Evolutionary conservation across 2,329 filamentous ascomycete genomes (phyloP).

Genomic region (Hyphodiscus sp.): DNA sequence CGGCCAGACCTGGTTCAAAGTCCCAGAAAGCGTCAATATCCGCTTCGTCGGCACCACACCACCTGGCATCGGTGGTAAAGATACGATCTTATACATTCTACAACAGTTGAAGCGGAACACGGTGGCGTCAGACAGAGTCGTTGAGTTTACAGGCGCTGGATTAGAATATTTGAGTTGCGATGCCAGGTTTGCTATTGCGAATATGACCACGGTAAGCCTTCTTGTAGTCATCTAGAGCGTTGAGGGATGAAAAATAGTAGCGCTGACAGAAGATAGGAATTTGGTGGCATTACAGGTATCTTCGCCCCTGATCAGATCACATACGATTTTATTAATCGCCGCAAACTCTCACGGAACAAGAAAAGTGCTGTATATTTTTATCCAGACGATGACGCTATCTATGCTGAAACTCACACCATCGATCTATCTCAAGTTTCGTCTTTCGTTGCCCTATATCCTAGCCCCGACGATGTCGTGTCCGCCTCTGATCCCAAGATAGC

Average conservation of each 20-base stretch:
- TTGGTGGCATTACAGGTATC: slow-evolving; percentile 38
- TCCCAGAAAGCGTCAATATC: slow-evolving; percentile 38
- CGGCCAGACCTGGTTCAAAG: slow-evolving; percentile 41
- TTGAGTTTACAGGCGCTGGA: slow-evolving; percentile 40
- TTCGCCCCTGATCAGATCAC: slow-evolving; percentile 36
- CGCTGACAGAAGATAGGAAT: slow-evolving; percentile 21
- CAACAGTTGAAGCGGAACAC: slow-evolving; percentile 39
- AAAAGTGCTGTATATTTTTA: slow-evolving; percentile 32
- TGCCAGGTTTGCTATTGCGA: slow-evolving; percentile 40
- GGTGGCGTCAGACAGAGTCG: slow-evolving; percentile 37
- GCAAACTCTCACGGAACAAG: slow-evolving; percentile 31
- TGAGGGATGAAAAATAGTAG: too few relatives aligned
- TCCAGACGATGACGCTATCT: slow-evolving; percentile 34
- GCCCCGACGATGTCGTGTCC: slow-evolving; percentile 38
- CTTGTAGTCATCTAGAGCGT: too few relatives aligned
- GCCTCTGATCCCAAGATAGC: slow-evolving; percentile 27
- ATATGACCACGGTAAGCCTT: slow-evolving; percentile 36
- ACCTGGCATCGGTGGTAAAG: slow-evolving; percentile 38
- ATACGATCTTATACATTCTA: slow-evolving; percentile 40
- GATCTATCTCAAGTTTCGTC: slow-evolving; percentile 34
- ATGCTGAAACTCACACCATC: slow-evolving; percentile 33
- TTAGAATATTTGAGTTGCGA: slow-evolving; percentile 34
- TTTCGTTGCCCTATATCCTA: slow-evolving; percentile 36
- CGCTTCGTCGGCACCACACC: slow-evolving; percentile 32
- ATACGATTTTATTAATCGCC: slow-evolving; percentile 29